Base-by-base conservation (phyloP, 495 filamentous ascomycete genomes). In the Echria macrotheca region DNA sequence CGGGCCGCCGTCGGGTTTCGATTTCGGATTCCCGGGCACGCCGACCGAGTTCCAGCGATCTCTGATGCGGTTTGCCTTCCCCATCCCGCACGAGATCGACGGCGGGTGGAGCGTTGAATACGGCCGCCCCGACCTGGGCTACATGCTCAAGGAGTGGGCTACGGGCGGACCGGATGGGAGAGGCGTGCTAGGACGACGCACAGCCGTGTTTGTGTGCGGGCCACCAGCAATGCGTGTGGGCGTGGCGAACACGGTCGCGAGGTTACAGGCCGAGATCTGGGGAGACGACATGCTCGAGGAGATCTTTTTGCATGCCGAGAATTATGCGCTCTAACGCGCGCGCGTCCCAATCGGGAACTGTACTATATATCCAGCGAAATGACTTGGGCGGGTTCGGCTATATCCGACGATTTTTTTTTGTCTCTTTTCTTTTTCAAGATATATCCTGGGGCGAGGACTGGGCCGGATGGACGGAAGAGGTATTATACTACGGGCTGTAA, bases 241-340 rank as follows among this genome's bases (percentile, higher is more conserved):
- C 55, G 89, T 96, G 25, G 82, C 86, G 9, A 86, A 79, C 52
- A 83, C 86, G 0, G 89, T 96, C 18, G 91, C 91, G 0, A 71
- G 80, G 47, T 68, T 96, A 59, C 91, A 97, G 74, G 74, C 75
- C 28, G 78, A 83, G 65, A 90, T 97, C 26, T 86, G 87, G 85
- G 77, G 74, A 2, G 83, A 86, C 55, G 77, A 82, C 14, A 76
- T 76, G 43, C 79, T 82, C 36, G 91, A 96, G 60, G 91, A 97
- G 78, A 84, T 97, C 49, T 95, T 89, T 63, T 65, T 97, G 66
- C 91, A 96, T 74, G 85, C 90, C 9, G 91, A 97, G 75, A 96
- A 95, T 64, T 95, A 94, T 69, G 87, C 89, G 31, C 71, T 91
- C 43, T 94, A 28, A 64, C 9, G 6, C n/a, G n/a, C n/a, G n/a